Conservation (phyloP, 2,329 filamentous ascomycete genomes). For the Penicillium sp. region DNA sequence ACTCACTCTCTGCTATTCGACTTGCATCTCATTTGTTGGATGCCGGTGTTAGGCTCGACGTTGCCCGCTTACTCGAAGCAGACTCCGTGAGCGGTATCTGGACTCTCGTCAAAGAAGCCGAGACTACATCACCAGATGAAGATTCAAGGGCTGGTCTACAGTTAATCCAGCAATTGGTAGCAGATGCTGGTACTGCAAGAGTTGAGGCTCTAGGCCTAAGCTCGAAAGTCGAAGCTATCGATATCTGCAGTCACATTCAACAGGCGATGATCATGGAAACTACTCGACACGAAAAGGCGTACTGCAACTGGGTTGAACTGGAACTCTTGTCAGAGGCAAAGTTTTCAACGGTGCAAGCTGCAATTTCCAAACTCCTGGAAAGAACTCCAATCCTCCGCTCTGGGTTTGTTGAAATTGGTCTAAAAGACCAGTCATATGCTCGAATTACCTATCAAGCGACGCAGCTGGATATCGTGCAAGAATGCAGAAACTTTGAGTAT, state of each 20-base stretch:
- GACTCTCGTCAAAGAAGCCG: slow-evolving; percentile 22
- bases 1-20: slow-evolving; percentile 59
- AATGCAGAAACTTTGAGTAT: slow-evolving; percentile 38
- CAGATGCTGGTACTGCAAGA: slow-evolving; percentile 32
- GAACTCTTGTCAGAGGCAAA: slow-evolving; percentile 42
- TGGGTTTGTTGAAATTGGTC: slow-evolving; percentile 57
- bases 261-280: slow-evolving; percentile 76
- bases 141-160: slow-evolving; percentile 8
- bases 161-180: slow-evolving; percentile 18
- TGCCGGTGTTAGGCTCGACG: slow-evolving; percentile 50
- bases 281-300: slow-evolving; percentile 51
- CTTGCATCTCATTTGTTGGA: slow-evolving; percentile 60
- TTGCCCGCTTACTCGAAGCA: slow-evolving; percentile 57
- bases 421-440: slow-evolving; percentile 45
- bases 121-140: slow-evolving; percentile 16
- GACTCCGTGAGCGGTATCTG: slow-evolving; percentile 42
- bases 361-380: slow-evolving; percentile 47
- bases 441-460: slow-evolving; percentile 60
- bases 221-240: slow-evolving; percentile 24
- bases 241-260: slow-evolving; percentile 68
- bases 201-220: slow-evolving; percentile 34
- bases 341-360: slow-evolving; percentile 40
- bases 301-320: slow-evolving; percentile 73
- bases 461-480: slow-evolving; percentile 40
- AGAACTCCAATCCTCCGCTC: slow-evolving; percentile 65